Base-by-base conservation (phyloP, 2,329 filamentous ascomycete species). In the Botrytis sinoallii region DNA sequence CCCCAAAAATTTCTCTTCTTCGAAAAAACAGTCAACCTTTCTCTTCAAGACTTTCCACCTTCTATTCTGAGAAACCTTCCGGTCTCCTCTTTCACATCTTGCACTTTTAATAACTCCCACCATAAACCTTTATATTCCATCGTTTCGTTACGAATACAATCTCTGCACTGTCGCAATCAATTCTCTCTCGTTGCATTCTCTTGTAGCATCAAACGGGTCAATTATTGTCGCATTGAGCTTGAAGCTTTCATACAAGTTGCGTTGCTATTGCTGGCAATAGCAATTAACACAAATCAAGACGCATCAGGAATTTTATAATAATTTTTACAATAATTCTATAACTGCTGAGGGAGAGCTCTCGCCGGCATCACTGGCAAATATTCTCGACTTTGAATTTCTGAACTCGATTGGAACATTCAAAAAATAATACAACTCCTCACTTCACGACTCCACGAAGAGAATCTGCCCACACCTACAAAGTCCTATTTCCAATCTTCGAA, bases 211-310 rank as follows among this genome's bases (percentile, higher is more conserved):
- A 48, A 67, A 46, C 40, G 32, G 40, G n/a, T 44, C 32, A 42
- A 25, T 60, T 59, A 32, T 40, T 60, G 61, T 68, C 48, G 35
- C 52, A 48, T 46, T 38, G 63, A 68, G 52, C 70, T 60, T 72
- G 12, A 64, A 60, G 40, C 70, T 68, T 72, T 10, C 35, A 55
- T 25, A 22, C 35, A 57, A 55, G 46, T 32, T 32, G 35, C 66
- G 35, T 68, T 57, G 66, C 66, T 68, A 25, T 57, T 68, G 48
- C 66, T 68, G 48, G 48, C 48, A 57, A 32, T 68, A 68, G 48
- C n/a, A 57, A 20, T 16, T 14, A 9, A 42, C 5, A 32, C 25
- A 40, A 29, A 48, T 25, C 25, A 32, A 42, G 10, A 18, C 48
- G 35, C 48, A 25, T 57, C 38, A 44, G 48, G 16, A 48, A 44